Evolutionary conservation across 352 stramenopile genomes (phyloP).

Genomic region (Phytopythium cucurbitacearum): DNA sequence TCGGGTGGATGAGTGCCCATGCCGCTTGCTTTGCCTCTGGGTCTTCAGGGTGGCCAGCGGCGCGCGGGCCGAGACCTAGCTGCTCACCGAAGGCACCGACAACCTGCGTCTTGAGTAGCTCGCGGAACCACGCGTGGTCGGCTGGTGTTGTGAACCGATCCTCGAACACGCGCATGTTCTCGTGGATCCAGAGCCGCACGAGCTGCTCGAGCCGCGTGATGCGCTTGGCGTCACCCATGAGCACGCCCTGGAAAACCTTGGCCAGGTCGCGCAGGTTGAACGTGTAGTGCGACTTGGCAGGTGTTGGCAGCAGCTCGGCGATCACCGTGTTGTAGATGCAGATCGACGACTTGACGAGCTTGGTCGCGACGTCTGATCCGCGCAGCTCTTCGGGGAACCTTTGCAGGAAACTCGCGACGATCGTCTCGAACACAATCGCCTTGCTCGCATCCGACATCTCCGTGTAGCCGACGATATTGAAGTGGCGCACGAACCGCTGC

Average conservation of each 20-base stretch:
- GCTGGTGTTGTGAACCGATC: conserved; percentile 90
- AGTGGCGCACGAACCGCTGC: conserved; percentile 87
- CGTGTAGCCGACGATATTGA: conserved; percentile 92
- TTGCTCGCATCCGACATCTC: conserved; percentile 90
- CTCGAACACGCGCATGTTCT: conserved; percentile 93
- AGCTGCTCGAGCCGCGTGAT: conserved; percentile 61
- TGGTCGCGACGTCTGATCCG: conserved; percentile 47
- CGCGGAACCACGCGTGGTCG: conserved; percentile 90
- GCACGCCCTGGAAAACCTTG: conserved; percentile 91
- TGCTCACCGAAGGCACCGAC: conserved; percentile 45
- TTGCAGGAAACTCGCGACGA: conserved; percentile 85
- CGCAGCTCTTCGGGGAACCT: conserved; percentile 73
- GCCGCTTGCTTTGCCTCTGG: conserved; percentile 1
- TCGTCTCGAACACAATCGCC: conserved; percentile 90
- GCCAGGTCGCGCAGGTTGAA: conserved; percentile 95
- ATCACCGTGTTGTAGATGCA: conserved; percentile 91
- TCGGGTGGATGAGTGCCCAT: conserved; percentile 14
- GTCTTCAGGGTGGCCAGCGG: conserved; percentile 1
- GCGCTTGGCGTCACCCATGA: conserved; percentile 80
- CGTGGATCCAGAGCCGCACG: conserved; percentile 90
- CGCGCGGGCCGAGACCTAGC: background rate
- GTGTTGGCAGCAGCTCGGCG: conserved; percentile 88
- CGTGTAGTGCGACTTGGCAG: conserved; percentile 93
- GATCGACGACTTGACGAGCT: conserved; percentile 83
- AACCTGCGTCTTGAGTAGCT: conserved; percentile 62